A percentile compares a stretch with the other conserved stretches of the same genome.
phyloP scores from a whole-genome alignment of 768 basidiomycete genomes.

The Cubamyces lactineus region DNA sequence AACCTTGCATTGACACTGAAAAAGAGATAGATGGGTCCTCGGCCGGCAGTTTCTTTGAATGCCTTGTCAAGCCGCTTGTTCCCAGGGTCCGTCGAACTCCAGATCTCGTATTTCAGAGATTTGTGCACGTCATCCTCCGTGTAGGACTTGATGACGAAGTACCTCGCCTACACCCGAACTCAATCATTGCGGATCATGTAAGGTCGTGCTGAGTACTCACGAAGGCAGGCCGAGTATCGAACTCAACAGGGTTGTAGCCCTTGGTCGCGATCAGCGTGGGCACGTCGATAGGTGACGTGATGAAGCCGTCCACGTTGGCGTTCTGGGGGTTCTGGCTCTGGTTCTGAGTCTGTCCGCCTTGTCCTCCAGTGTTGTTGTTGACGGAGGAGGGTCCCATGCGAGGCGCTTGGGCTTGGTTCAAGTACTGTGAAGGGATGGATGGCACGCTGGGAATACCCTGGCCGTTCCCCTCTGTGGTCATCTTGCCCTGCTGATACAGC shows the following conservation, averaged over 20 bases:
- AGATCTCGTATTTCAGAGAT: constrained; percentile 95
- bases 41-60: constrained; percentile 90
- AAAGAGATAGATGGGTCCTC: constrained; percentile 96
- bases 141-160: constrained; percentile 98
- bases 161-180: constrained; percentile 65
- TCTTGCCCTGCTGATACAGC: constrained; percentile 49
- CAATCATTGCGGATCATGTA: constrained; percentile 12
- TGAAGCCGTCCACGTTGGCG: constrained; percentile 37
- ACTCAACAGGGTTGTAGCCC: constrained; percentile 88
- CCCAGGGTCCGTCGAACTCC: constrained; percentile 96
- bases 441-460: constrained; percentile 65
- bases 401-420: constrained; percentile 51
- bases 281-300: constrained; percentile 79
- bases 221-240: constrained; percentile 79
- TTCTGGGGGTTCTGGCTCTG: constrained; percentile 42
- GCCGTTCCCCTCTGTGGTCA: constrained; percentile 34
- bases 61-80: constrained; percentile 98
- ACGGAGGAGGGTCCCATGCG: constrained; percentile 30
- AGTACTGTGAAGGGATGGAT: constrained; percentile 71
- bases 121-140: constrained; percentile 99
- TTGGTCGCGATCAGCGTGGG: constrained; percentile 83
- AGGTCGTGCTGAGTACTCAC: constrained; percentile 47
- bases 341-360: constrained; percentile 36
- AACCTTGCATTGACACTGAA: constrained; percentile 95
- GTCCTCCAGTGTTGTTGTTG: constrained; percentile 5